phyloP scores from a whole-genome alignment of 106 monocot genomes.

The Chionographis japonica region DNA sequence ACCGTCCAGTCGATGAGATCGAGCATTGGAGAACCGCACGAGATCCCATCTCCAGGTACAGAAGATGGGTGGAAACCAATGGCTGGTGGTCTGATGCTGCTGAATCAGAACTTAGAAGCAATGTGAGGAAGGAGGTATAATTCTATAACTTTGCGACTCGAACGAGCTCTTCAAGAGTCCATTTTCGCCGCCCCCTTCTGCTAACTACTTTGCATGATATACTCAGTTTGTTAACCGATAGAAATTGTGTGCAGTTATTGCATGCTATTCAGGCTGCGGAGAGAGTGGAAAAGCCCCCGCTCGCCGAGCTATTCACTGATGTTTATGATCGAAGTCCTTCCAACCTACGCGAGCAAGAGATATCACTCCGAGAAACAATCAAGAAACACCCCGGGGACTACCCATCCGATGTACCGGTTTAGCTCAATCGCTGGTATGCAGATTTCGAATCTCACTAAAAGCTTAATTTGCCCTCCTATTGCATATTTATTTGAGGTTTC shows the following conservation, averaged over 20 bases:
- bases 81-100: conserved; percentile 87
- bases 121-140: conserved; percentile 73
- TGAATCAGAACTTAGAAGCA: conserved; percentile 69
- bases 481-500: too few relatives aligned
- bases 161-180: too few relatives aligned
- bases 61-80: conserved; percentile 85
- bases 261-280: conserved; percentile 83
- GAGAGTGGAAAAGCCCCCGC: conserved; percentile 53
- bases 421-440: not conserved
- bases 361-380: conserved; percentile 40
- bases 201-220: too few relatives aligned
- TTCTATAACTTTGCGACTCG: too few relatives aligned
- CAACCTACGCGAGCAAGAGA: conserved; percentile 80
- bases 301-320: conserved; percentile 81
- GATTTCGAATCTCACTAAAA: too few relatives aligned
- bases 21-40: conserved; percentile 83
- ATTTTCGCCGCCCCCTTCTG: too few relatives aligned
- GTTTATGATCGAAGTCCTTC: conserved; percentile 74
- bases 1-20: conserved; percentile 69
- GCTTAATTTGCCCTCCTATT: too few relatives aligned
- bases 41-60: conserved; percentile 77
- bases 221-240: not conserved
- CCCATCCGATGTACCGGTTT: conserved; percentile 68
- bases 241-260: conserved; percentile 44
- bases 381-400: conserved; percentile 63